Evolutionary conservation across 257 asterid genomes (phyloP).

Genomic region (Prunella vulgaris): DNA sequence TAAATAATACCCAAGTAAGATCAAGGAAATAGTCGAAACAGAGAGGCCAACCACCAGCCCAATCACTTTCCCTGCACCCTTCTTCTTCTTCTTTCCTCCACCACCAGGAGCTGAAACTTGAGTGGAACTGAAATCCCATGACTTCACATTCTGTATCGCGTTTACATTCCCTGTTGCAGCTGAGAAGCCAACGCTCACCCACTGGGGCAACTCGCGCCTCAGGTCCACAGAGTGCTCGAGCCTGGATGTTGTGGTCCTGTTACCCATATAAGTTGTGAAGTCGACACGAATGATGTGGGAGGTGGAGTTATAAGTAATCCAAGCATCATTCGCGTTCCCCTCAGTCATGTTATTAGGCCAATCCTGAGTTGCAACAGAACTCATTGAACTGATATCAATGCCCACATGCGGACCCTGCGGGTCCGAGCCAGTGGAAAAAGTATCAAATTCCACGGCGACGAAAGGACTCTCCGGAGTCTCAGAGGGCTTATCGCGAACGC

Average conservation of each 20-base stretch:
- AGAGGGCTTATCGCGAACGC: too few species aligned
- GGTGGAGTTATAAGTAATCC: too few species aligned
- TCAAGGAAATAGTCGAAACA: not conserved
- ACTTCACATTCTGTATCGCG: conserved; percentile 14
- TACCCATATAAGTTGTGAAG: not conserved
- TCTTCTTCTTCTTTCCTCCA: not conserved
- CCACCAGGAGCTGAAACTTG: too few species aligned
- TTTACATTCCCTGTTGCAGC: conserved; percentile 3
- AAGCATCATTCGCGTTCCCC: not conserved
- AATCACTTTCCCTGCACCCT: not conserved
- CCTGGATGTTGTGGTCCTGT: not conserved
- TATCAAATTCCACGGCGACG: conserved; percentile 12
- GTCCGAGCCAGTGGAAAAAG: not conserved
- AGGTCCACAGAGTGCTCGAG: not conserved
- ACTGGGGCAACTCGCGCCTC: not conserved
- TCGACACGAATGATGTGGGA: too few species aligned
- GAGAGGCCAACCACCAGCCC: not conserved
- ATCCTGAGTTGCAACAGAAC: not conserved
- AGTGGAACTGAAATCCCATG: not conserved
- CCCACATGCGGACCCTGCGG: not conserved
- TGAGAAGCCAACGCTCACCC: conserved; percentile 7
- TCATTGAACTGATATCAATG: not conserved
- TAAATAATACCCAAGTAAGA: not conserved
- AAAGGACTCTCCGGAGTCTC: not conserved
- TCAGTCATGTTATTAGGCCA: not conserved